phyloP scores from a whole-genome alignment of 805 yeast genomes.

The Saccharomycopsis sp. region DNA sequence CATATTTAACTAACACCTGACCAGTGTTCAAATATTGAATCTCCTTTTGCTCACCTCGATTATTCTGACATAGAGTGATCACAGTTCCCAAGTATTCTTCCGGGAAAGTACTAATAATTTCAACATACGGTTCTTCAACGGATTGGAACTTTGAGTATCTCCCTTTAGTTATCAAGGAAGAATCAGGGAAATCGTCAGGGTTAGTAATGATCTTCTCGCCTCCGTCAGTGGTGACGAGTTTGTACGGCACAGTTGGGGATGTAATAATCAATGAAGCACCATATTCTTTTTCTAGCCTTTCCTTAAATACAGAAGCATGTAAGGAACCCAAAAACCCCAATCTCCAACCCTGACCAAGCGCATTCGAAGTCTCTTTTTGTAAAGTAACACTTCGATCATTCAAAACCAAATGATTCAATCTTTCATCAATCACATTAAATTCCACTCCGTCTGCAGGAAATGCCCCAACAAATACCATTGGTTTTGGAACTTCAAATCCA shows the following conservation, averaged over 20 bases:
- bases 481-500: slow-evolving; percentile 94
- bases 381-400: slow-evolving; percentile 89
- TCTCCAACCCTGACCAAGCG: slow-evolving; percentile 97
- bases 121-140: slow-evolving; percentile 80
- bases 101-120: slow-evolving; percentile 86
- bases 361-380: slow-evolving; percentile 86
- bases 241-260: slow-evolving; percentile 93
- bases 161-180: slow-evolving; percentile 29
- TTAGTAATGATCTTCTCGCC: slow-evolving; percentile 63
- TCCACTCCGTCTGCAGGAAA: slow-evolving; percentile 94
- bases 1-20: slow-evolving; percentile 74
- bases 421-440: slow-evolving; percentile 82
- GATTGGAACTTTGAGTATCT: slow-evolving; percentile 42
- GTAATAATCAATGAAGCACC: slow-evolving; percentile 90
- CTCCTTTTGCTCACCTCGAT: slow-evolving; percentile 78
- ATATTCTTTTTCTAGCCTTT: slow-evolving; percentile 85
- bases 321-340: slow-evolving; percentile 89
- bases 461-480: slow-evolving; percentile 98
- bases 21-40: slow-evolving; percentile 70
- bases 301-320: slow-evolving; percentile 93
- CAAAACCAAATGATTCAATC: slow-evolving; percentile 77
- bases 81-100: slow-evolving; percentile 83
- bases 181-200: slow-evolving; percentile 88
- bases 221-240: slow-evolving; percentile 62
- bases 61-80: slow-evolving; percentile 76